These are phyloP conservation scores for Acrocalymma vagum DNA, from an alignment of 2,329 filamentous ascomycete species.

Conservation along the genomic window DNA sequence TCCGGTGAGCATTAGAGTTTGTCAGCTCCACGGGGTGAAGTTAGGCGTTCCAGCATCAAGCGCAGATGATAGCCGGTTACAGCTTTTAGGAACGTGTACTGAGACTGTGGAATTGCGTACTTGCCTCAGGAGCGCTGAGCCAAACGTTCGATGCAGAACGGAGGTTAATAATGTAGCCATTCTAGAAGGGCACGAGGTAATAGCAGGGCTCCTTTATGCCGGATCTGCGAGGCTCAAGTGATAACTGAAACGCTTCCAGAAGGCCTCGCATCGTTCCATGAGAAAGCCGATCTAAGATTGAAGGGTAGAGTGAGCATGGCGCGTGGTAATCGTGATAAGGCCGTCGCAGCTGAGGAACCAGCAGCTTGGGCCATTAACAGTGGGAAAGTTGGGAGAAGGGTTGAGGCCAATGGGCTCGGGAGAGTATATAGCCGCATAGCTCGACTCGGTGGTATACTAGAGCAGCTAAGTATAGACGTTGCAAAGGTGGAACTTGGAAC, in stretches of 20 bases:
- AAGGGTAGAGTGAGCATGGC: not conserved
- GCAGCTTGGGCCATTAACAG: conserved; percentile 10
- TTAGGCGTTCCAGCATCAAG: conserved; percentile 5
- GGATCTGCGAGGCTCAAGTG: conserved; percentile 11
- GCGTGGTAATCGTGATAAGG: conserved; percentile 7
- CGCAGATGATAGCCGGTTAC: conserved; percentile 14
- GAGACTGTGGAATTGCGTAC: conserved; percentile 17
- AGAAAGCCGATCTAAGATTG: conserved; percentile 15
- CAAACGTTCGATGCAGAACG: no score
- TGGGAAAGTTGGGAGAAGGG: conserved; percentile 11
- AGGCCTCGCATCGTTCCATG: conserved; percentile 25
- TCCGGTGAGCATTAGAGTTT: conserved; percentile 2
- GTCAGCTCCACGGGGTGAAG: not conserved
- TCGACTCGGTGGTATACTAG: conserved; percentile 24
- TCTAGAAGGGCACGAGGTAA: conserved; percentile 4
- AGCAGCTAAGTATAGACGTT: conserved; percentile 45
- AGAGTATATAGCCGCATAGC: conserved; percentile 32
- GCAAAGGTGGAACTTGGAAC: conserved; percentile 46
- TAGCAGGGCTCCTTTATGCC: no score
- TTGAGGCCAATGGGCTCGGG: conserved; percentile 36
- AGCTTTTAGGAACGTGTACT: conserved; percentile 23
- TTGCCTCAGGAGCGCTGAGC: conserved; percentile 13
- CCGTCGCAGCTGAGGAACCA: conserved; percentile 9
- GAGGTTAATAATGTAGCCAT: conserved; percentile 15
- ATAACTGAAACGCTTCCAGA: conserved; percentile 33